phyloP scores from a whole-genome alignment of 2,329 filamentous ascomycete species.

The Cladosporium sphaerospermum region DNA sequence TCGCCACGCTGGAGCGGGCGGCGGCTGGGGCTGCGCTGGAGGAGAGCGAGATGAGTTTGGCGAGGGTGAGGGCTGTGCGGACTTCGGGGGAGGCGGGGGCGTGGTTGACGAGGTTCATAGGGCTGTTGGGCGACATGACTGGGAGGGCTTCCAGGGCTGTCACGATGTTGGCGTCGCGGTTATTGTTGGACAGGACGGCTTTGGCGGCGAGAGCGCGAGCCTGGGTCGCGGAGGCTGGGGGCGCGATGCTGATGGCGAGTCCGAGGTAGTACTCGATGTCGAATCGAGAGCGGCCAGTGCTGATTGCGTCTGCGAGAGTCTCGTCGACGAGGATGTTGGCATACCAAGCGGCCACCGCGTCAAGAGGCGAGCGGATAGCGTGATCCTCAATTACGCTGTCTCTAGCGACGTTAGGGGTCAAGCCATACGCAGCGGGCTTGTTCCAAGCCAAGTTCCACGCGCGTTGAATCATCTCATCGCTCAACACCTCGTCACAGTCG shows the following conservation, averaged over 20 bases:
- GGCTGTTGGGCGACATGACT: conserved; percentile 23
- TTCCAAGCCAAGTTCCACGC: conserved; percentile 91
- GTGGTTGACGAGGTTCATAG: conserved; percentile 46
- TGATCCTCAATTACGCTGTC: conserved; percentile 79
- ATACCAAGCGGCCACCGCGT: conserved; percentile 88
- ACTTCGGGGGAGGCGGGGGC: conserved; percentile 53
- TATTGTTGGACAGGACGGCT: conserved; percentile 50
- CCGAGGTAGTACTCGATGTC: conserved; percentile 49
- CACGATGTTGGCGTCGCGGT: conserved; percentile 46
- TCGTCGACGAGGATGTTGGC: conserved; percentile 68
- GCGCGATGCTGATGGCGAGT: conserved; percentile 66
- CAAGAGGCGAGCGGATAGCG: conserved; percentile 77
- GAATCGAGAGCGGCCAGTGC: conserved; percentile 40
- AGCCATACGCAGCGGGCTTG: conserved; percentile 62
- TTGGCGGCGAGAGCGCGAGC: conserved; percentile 53
- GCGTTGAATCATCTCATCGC: conserved; percentile 69
- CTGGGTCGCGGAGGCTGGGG: conserved; percentile 67
- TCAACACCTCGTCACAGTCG: conserved; percentile 76
- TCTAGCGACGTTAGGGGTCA: conserved; percentile 63
- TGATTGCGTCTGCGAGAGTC: conserved; percentile 54
- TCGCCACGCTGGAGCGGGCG: conserved; percentile 34
- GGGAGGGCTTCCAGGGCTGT: conserved; percentile 50
- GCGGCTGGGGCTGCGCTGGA: conserved; percentile 17
- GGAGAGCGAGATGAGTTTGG: conserved; percentile 50
- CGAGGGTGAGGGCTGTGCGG: conserved; percentile 51